phyloP scores from a whole-genome alignment of 768 basidiomycete species.

The Lyophyllum shimeji region DNA sequence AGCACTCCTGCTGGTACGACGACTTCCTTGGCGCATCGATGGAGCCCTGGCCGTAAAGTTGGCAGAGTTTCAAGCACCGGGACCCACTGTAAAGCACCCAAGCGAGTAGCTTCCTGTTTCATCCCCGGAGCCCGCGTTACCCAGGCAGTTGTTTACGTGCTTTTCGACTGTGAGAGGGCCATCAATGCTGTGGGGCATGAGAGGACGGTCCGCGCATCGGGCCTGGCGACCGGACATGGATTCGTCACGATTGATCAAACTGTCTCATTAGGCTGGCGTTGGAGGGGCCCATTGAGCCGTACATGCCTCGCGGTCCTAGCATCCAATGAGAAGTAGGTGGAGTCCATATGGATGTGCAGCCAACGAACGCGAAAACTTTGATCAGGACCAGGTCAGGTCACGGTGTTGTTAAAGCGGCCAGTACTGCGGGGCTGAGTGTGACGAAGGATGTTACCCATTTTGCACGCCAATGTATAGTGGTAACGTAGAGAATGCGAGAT shows the following conservation, averaged over 20 bases:
- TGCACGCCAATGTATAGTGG: too few relatives aligned
- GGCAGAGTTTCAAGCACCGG: too few relatives aligned
- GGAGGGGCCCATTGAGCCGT: constrained; percentile 5
- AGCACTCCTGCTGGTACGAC: too few relatives aligned
- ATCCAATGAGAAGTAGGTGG: not conserved
- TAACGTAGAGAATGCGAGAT: too few relatives aligned
- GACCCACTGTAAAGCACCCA: too few relatives aligned
- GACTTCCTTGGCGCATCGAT: too few relatives aligned
- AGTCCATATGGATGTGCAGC: not conserved
- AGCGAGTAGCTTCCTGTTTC: too few relatives aligned
- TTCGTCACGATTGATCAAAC: constrained; percentile 54
- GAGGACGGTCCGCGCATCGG: constrained; percentile 6
- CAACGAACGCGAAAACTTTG: not conserved
- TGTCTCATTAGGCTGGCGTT: constrained; percentile 42
- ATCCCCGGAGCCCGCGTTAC: too few relatives aligned
- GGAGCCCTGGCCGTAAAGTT: too few relatives aligned
- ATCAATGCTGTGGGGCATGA: constrained; percentile 1
- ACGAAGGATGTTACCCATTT: too few relatives aligned
- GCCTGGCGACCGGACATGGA: constrained; percentile 33
- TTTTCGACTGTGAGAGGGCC: constrained; percentile 12
- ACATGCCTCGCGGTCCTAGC: constrained; percentile 20
- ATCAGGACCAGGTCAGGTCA: too few relatives aligned
- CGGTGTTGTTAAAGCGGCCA: not conserved
- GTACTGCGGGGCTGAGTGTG: not conserved
- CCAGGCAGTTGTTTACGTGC: too few relatives aligned